A percentile compares a stretch with the other conserved stretches of the same genome.
These are phyloP conservation scores for Ensete glaucum DNA, from an alignment of 176 grass and related monocot genomes.

Conservation along the genomic window DNA sequence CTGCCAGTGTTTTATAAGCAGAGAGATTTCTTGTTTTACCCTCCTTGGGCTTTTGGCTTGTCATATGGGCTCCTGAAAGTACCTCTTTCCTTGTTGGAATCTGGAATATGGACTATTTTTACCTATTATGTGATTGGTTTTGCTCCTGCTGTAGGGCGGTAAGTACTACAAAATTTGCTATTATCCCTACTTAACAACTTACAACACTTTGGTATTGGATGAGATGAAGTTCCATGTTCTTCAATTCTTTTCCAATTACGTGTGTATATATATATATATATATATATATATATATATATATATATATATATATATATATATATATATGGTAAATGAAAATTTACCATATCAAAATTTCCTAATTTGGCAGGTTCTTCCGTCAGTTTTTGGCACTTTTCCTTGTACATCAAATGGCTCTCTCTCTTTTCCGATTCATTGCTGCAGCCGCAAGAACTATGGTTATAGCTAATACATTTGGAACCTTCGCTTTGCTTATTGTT, in stretches of 20 bases:
- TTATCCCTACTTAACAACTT: background rate
- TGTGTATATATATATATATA: too few species aligned
- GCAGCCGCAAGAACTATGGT: conserved; percentile 69
- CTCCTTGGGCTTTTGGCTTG: conserved; percentile 47
- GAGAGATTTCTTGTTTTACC: conserved; percentile 63
- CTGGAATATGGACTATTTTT: conserved; percentile 29
- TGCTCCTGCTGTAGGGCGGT: conserved; percentile 28
- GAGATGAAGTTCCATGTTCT: background rate
- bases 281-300: too few species aligned
- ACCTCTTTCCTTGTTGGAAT: conserved; percentile 47
- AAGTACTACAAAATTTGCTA: conserved; percentile 1
- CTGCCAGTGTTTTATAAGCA: conserved; percentile 72
- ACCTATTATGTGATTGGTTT: conserved; percentile 53
- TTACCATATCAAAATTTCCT: background rate
- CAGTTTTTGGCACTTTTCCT: conserved; percentile 56
- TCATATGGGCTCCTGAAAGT: conserved; percentile 38
- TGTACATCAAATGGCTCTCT: conserved; percentile 67
- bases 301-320: too few species aligned
- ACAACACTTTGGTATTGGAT: background rate
- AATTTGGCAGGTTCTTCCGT: conserved; percentile 64
- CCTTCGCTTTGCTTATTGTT: conserved; percentile 47
- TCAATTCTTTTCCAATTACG: background rate
- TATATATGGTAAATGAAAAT: background rate
- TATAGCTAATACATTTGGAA: conserved; percentile 69
- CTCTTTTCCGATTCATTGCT: conserved; percentile 65